These are phyloP conservation scores for Fusarium concolor DNA, from an alignment of 2,329 filamentous ascomycete genomes.

Conservation along the genomic window DNA sequence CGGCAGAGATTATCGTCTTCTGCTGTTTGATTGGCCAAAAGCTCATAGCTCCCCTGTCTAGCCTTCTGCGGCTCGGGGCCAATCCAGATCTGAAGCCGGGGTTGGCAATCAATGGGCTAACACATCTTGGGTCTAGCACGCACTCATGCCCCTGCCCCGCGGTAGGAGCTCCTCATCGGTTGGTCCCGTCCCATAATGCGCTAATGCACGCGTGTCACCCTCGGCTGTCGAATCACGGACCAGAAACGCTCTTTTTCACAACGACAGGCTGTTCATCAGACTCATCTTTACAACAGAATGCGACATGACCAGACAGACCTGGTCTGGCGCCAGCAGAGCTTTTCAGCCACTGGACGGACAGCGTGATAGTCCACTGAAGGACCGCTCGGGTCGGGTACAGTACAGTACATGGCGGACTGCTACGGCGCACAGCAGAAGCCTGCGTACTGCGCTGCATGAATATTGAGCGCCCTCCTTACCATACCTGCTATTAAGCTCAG, in stretches of 20 bases:
- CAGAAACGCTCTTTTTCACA: conserved; percentile 37
- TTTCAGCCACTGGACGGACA: conserved; percentile 31
- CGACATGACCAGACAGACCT: not conserved
- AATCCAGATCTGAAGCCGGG: conserved; percentile 56
- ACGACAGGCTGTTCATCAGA: conserved; percentile 43
- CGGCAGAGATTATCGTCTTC: conserved; percentile 13
- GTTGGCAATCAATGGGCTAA: conserved; percentile 29
- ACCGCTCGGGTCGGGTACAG: not conserved
- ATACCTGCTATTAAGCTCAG: not conserved
- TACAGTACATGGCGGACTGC: conserved; percentile 20
- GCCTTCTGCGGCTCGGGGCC: conserved; percentile 49
- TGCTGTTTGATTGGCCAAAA: conserved; percentile 21
- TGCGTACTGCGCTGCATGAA: conserved; percentile 21
- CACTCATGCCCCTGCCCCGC: conserved; percentile 40
- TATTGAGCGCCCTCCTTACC: not conserved
- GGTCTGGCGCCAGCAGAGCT: conserved; percentile 26
- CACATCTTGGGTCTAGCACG: not conserved
- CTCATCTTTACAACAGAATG: conserved; percentile 36
- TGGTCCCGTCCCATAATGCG: conserved; percentile 59
- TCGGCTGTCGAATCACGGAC: conserved; percentile 52
- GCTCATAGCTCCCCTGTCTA: conserved; percentile 22
- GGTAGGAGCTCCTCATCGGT: conserved; percentile 55
- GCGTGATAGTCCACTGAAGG: conserved; percentile 6
- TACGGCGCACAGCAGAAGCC: conserved; percentile 20
- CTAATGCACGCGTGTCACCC: conserved; percentile 61